A percentile compares a stretch with the other conserved stretches of the same genome.
Conservation (phyloP, 2,329 filamentous ascomycete species). For the Chalaropsis ovoidea region DNA sequence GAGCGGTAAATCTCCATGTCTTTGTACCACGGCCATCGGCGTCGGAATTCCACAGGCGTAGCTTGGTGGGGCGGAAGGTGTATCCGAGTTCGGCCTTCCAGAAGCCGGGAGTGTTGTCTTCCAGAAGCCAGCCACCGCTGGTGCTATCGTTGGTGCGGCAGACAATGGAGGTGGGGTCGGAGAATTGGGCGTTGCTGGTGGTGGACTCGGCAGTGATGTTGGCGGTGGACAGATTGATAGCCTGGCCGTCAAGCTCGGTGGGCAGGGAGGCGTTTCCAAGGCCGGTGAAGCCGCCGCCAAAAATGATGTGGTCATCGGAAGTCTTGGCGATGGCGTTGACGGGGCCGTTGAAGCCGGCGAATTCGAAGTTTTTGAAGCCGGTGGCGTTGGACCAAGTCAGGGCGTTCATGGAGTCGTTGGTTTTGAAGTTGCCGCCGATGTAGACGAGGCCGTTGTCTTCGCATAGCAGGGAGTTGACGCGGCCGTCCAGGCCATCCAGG, state of each 20-base stretch:
- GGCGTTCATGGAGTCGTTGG: slow-evolving; percentile 76
- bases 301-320: slow-evolving; percentile 74
- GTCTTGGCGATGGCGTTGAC: slow-evolving; percentile 76
- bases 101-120: slow-evolving; percentile 63
- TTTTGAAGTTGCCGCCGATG: slow-evolving; percentile 76
- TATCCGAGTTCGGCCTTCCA: slow-evolving; percentile 80
- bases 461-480: slow-evolving; percentile 73
- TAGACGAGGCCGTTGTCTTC: slow-evolving; percentile 74
- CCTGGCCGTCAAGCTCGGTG: slow-evolving; percentile 58
- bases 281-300: slow-evolving; percentile 81
- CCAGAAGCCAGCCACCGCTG: slow-evolving; percentile 69
- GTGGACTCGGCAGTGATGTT: slow-evolving; percentile 59
- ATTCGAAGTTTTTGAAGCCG: slow-evolving; percentile 72
- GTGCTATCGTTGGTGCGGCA: slow-evolving; percentile 59
- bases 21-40: slow-evolving; percentile 75
- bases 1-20: slow-evolving; percentile 74
- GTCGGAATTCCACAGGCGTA: slow-evolving; percentile 81
- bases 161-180: slow-evolving; percentile 67
- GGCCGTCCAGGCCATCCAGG: slow-evolving; percentile 71
- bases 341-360: slow-evolving; percentile 88
- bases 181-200: slow-evolving; percentile 53
- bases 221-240: slow-evolving; percentile 74
- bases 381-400: slow-evolving; percentile 63
- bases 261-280: slow-evolving; percentile 65
- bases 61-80: slow-evolving; percentile 73